Base-by-base conservation (phyloP, 495 filamentous ascomycete genomes). In the Rhypophila decipiens region DNA sequence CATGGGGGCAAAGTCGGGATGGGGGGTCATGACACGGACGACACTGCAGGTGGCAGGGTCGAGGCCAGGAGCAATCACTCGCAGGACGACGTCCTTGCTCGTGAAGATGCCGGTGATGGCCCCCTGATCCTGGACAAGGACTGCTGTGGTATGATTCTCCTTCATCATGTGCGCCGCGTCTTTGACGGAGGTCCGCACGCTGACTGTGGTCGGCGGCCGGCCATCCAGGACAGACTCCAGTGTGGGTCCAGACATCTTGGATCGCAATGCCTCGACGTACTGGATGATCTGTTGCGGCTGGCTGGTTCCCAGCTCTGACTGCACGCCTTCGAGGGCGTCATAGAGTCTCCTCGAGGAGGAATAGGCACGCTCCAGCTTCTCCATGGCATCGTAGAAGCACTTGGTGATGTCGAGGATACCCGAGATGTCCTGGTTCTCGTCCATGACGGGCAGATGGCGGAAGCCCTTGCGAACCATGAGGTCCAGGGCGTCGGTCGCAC, bases 301-400 rank as follows among this genome's bases (percentile, higher is more conserved):
- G 59, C 85, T 96, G 37, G 93, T 88, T 24, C 93, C 93, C 22
- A 98, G 75, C 62, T 98, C 93, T 2, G 91, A 95, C 71, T 98
- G 93, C n/a, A 98, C 93, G 63, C 93, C 93, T 65, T 98, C 94
- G 52, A 98, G 73, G 27, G 93, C 93, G 73, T 96, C 93, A 63
- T 98, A 97, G 11, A 98, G 77, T 63, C 96, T 93, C 38, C 91
- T 77, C 13, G 94, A 97, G 33, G 94, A 97, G 60, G 87, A 86
- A 66, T 98, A 98, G 17, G 93, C 94, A 39, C 93, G 83, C 67
- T 98, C 93, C 49, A 98, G 67, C 70, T 98, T 98, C 73, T 98
- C 93, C 93, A 98, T 98, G 35, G 93, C 93, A 72, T 98, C 93
- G 65, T 98, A 98, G 70, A 98, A 98, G 71, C 93, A 98, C 69